phyloP scores from a whole-genome alignment of 1,139 yeast genomes.

The Entelexis paramagnoliae region DNA sequence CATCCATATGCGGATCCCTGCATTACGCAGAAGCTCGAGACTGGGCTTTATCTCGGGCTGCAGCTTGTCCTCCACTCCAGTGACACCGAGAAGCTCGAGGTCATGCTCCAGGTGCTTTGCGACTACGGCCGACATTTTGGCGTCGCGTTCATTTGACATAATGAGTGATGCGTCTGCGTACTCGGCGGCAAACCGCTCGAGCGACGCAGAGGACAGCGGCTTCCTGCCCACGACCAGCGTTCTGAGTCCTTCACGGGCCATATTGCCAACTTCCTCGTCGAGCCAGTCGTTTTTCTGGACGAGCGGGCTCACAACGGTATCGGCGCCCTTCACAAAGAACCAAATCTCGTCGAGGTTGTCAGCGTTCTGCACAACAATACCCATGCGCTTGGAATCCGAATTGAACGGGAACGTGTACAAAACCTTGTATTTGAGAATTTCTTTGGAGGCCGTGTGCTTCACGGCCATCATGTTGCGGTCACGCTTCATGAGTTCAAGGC shows the following conservation, averaged over 20 bases:
- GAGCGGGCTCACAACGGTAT: slow-evolving; percentile 81
- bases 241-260: slow-evolving; percentile 97
- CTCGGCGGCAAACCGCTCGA: slow-evolving; percentile 51
- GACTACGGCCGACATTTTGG: slow-evolving; percentile 57
- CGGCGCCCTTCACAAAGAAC: slow-evolving; percentile 94
- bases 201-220: slow-evolving; percentile 44
- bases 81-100: slow-evolving; percentile 76
- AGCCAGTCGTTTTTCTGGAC: slow-evolving; percentile 89
- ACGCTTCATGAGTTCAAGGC: slow-evolving; percentile 65
- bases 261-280: slow-evolving; percentile 92
- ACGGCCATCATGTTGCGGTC: slow-evolving; percentile 69
- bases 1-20: slow-evolving; percentile 98
- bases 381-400: slow-evolving; percentile 95
- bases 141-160: slow-evolving; percentile 64
- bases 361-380: slow-evolving; percentile 60
- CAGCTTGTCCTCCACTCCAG: slow-evolving; percentile 94
- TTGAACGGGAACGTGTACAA: slow-evolving; percentile 84
- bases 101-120: slow-evolving; percentile 66
- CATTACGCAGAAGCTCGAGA: slow-evolving; percentile 83
- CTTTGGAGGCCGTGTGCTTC: slow-evolving; percentile 51
- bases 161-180: slow-evolving; percentile 66
- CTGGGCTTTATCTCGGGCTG: slow-evolving; percentile 88
- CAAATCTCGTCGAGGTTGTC: slow-evolving; percentile 54
- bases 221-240: slow-evolving; percentile 88
- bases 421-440: slow-evolving; percentile 51